Evolutionary conservation across 2,329 filamentous ascomycete species (phyloP).

Genomic region (Alternaria sp.): DNA sequence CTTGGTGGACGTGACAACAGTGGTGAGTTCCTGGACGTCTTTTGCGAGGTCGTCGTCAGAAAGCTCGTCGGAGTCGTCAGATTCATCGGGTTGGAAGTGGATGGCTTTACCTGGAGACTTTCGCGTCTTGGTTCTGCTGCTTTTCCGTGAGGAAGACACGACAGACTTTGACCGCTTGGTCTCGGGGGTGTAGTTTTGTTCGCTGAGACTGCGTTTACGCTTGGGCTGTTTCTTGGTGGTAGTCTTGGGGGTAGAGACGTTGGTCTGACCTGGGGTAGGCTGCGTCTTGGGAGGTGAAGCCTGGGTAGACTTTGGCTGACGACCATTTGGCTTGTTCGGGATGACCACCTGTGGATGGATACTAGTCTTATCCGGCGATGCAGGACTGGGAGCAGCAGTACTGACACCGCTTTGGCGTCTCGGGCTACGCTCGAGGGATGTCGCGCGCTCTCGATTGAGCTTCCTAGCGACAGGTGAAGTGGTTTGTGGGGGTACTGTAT

Average conservation of each 20-base stretch:
- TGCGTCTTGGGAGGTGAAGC: neutral
- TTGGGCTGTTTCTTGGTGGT: neutral
- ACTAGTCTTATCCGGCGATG: neutral
- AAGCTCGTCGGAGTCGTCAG: neutral
- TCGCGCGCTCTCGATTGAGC: neutral
- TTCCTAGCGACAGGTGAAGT: conserved; percentile 2
- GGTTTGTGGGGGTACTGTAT: neutral
- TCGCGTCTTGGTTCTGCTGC: neutral
- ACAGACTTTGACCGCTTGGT: neutral
- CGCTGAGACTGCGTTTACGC: conserved; percentile 8
- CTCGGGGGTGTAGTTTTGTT: neutral
- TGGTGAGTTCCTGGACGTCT: neutral
- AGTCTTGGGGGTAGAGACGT: neutral
- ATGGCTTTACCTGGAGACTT: neutral
- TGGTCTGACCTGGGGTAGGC: neutral
- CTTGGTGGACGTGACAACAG: neutral
- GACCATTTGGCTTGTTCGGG: neutral
- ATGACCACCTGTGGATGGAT: neutral
- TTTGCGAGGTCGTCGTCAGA: neutral
- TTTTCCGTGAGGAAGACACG: neutral
- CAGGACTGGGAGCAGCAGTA: conserved; percentile 3
- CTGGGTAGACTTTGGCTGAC: neutral
- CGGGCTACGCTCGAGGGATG: conserved; percentile 2
- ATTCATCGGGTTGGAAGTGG: neutral
- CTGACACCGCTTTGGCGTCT: conserved; percentile 11